Conservation (phyloP, 2,329 filamentous ascomycete genomes). For the Arthrinium puccinioides region DNA sequence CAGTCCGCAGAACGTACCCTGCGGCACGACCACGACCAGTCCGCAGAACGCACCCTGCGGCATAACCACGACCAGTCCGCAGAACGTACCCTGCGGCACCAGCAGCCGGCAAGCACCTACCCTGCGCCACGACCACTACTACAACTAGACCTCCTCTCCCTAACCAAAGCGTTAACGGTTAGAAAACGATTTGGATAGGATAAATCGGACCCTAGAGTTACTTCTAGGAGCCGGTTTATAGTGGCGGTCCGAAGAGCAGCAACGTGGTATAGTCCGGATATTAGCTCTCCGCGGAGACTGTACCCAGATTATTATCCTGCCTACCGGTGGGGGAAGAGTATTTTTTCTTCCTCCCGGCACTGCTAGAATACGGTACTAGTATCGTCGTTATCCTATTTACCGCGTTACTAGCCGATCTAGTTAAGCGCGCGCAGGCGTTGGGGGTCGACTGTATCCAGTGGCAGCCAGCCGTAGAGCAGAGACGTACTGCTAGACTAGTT, state of each 20-base stretch:
- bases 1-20: no score
- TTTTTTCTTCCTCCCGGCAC: not conserved
- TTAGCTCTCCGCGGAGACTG: not conserved
- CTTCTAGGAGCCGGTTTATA: not conserved
- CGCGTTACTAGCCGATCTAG: not conserved
- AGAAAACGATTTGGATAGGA: no score
- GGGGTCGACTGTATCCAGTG: not conserved
- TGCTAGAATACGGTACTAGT: not conserved
- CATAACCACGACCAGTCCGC: no score
- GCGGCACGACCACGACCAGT: no score
- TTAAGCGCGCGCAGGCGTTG: not conserved
- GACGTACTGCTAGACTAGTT: not conserved
- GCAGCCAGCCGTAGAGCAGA: no score
- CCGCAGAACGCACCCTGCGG: no score
- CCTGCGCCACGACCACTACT: no score
- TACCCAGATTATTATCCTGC: not conserved
- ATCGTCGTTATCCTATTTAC: not conserved
- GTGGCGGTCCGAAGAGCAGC: not conserved
- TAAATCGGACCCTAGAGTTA: not conserved
- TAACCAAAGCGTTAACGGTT: no score
- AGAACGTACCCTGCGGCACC: no score
- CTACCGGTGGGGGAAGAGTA: not conserved
- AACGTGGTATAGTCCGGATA: not conserved
- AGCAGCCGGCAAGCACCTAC: no score
- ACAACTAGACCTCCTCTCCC: no score